Percentiles rank a stretch among this genome's conserved stretches.
These are phyloP conservation scores for Colletotrichum sp. DNA, from an alignment of 2,329 filamentous ascomycete species.

Conservation along the genomic window DNA sequence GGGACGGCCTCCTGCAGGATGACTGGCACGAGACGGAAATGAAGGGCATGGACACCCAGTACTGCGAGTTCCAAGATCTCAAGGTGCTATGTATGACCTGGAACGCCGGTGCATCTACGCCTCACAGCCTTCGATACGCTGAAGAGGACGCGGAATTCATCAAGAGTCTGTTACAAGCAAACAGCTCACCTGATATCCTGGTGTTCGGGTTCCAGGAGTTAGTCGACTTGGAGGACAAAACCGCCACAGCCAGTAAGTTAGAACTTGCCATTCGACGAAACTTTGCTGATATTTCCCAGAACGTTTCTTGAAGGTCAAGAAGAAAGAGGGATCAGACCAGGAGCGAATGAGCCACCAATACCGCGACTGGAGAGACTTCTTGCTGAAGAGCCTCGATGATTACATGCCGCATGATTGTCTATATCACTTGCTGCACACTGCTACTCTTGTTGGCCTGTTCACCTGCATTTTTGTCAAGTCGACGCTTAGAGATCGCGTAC, in stretches of 20 bases:
- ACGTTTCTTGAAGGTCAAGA: constrained; percentile 89
- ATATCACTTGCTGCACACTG: constrained; percentile 87
- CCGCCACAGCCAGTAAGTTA: constrained; percentile 83
- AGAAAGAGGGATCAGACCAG: constrained; percentile 79
- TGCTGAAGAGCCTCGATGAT: constrained; percentile 82
- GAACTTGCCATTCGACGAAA: not conserved
- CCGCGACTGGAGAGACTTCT: constrained; percentile 92
- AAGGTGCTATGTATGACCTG: constrained; percentile 86
- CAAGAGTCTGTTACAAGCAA: constrained; percentile 76
- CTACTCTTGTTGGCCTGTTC: constrained; percentile 91
- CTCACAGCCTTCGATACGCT: constrained; percentile 75
- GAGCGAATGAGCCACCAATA: constrained; percentile 98
- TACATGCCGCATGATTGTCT: constrained; percentile 77
- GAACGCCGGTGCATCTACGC: constrained; percentile 98
- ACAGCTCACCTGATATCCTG: constrained; percentile 83
- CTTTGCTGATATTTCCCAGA: constrained; percentile 47
- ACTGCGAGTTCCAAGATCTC: constrained; percentile 84
- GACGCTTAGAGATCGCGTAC: constrained; percentile 76
- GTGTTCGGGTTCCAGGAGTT: constrained; percentile 98
- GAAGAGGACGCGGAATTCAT: constrained; percentile 79
- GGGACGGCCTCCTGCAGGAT: constrained; percentile 92
- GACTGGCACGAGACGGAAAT: constrained; percentile 94
- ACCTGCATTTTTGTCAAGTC: constrained; percentile 95
- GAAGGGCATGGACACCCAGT: constrained; percentile 82
- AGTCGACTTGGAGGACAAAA: constrained; percentile 98